A percentile compares a stretch with the other conserved stretches of the same genome.
phyloP scores from a whole-genome alignment of 495 filamentous ascomycete species.

The Entonaema liquescens region DNA sequence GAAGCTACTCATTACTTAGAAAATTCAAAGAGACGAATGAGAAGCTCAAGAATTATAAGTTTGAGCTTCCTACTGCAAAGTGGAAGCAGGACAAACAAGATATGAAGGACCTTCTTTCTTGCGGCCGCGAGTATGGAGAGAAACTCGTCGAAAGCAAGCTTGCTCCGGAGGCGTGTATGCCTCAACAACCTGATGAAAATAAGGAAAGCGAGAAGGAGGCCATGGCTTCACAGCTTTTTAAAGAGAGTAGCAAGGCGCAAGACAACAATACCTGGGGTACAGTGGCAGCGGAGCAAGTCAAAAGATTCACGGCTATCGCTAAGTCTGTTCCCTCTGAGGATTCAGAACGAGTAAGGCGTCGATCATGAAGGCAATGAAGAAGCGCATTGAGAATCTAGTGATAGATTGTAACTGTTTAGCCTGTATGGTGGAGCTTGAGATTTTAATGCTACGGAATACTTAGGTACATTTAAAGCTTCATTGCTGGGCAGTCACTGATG shows the following conservation, averaged over 20 bases:
- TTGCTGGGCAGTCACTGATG: too few species aligned
- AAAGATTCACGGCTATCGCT: conserved; percentile 45
- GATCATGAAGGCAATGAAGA: not conserved
- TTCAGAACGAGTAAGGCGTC: not conserved
- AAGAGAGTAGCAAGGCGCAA: conserved; percentile 38
- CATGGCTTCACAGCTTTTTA: conserved; percentile 47
- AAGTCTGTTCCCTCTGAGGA: conserved; percentile 40
- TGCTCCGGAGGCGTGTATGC: conserved; percentile 23
- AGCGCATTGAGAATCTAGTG: not conserved
- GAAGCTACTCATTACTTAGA: conserved; percentile 25
- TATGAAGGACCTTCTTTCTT: conserved; percentile 46
- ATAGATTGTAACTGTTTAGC: not conserved
- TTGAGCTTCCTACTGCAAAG: conserved; percentile 38
- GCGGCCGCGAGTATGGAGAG: conserved; percentile 47
- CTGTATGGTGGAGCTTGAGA: not conserved
- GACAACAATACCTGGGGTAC: conserved; percentile 48
- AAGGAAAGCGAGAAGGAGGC: conserved; percentile 43
- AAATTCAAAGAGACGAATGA: conserved; percentile 42
- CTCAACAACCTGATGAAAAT: conserved; percentile 22
- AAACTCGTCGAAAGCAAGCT: conserved; percentile 47
- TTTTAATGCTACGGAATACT: too few species aligned
- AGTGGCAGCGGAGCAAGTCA: conserved; percentile 47
- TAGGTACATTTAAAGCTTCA: too few species aligned
- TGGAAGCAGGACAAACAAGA: conserved; percentile 51
- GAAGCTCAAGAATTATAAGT: conserved; percentile 30